Evolutionary conservation across 768 basidiomycete species (phyloP).

Genomic region (Lentinus brumalis): DNA sequence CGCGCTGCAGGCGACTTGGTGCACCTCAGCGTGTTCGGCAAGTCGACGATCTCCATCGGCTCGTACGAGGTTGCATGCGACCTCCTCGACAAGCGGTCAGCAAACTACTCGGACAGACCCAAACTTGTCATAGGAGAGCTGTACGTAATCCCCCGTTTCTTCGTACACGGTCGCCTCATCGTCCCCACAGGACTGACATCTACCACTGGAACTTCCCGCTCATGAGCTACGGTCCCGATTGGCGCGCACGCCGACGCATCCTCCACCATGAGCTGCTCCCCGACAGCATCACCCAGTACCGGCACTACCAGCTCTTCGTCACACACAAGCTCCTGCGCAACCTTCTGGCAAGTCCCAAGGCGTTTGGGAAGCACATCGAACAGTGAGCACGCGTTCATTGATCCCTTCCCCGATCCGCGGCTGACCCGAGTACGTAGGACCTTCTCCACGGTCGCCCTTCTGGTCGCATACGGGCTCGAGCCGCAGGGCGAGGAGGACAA

Average conservation of each 20-base stretch:
- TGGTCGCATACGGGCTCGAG: not conserved
- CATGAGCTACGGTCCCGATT: not conserved
- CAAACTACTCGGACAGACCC: constrained; percentile 42
- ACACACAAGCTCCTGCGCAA: not conserved
- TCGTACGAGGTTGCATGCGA: constrained; percentile 38
- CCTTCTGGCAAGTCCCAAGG: not conserved
- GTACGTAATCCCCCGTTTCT: not conserved
- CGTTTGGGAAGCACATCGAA: not conserved
- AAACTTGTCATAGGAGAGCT: not conserved
- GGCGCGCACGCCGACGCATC: constrained; percentile 1
- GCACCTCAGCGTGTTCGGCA: constrained; percentile 16
- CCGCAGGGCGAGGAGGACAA: not conserved
- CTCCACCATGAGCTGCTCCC: not conserved
- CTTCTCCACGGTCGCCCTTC: not conserved
- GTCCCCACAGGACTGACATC: not conserved
- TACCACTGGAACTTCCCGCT: not conserved
- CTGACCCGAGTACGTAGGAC: too few relatives aligned
- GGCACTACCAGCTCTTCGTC: not conserved
- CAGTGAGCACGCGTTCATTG: too few relatives aligned
- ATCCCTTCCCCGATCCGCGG: too few relatives aligned
- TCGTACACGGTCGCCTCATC: not conserved
- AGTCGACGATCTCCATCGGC: constrained; percentile 38
- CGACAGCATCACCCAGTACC: not conserved
- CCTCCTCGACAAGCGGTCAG: constrained; percentile 42
- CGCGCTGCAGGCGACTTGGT: constrained; percentile 20